These are phyloP conservation scores for Colletotrichum tamarilloi DNA, from an alignment of 2,329 filamentous ascomycete species.

Conservation along the genomic window DNA sequence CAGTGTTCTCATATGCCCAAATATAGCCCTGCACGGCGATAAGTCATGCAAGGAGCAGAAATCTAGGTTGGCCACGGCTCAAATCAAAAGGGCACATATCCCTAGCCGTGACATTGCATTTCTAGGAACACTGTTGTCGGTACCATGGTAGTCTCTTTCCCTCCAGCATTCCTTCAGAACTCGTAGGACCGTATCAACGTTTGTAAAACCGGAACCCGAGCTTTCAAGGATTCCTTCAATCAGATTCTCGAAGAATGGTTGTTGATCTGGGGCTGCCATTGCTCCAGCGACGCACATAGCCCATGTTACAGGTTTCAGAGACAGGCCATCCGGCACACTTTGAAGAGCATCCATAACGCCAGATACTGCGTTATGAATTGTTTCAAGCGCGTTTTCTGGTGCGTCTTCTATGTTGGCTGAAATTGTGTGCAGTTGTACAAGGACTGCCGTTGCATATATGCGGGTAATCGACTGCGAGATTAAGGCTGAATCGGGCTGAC, in stretches of 20 bases:
- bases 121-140: not conserved
- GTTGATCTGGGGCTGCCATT: conserved; percentile 16
- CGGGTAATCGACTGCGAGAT: conserved; percentile 21
- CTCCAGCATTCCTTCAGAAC: conserved; percentile 23
- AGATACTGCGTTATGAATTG: not conserved
- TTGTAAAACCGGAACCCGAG: conserved; percentile 15
- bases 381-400: not conserved
- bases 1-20: too few species aligned
- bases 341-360: conserved; percentile 14
- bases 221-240: conserved; percentile 12
- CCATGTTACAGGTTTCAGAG: conserved; percentile 26
- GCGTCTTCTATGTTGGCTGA: not conserved
- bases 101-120: conserved; percentile 12
- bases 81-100: conserved; percentile 16
- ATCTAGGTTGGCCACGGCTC: not conserved
- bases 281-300: conserved; percentile 20
- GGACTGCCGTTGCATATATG: conserved; percentile 14
- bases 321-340: not conserved
- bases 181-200: conserved; percentile 14
- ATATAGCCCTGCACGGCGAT: too few species aligned
- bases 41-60: not conserved
- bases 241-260: conserved; percentile 14
- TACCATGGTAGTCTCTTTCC: not conserved
- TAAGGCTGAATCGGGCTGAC: not conserved
- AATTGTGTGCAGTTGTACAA: conserved; percentile 9